Conservation (phyloP, 139 green algal species). For the Limnomonas spitsbergensis region DNA sequence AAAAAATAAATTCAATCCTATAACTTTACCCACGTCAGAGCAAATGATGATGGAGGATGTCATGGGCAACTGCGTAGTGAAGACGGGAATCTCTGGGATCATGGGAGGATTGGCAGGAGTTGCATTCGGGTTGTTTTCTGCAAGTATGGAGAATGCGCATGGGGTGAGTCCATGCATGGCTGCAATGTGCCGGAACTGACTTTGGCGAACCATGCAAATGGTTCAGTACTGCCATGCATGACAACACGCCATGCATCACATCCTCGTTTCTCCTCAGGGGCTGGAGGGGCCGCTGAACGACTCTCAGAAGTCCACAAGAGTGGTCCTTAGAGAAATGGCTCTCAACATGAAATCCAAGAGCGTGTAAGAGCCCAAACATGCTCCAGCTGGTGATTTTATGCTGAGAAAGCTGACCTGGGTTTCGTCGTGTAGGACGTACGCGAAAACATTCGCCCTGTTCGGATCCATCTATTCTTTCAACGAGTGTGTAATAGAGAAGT, state of each 20-base stretch:
- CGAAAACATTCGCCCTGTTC: slow-evolving; percentile 89
- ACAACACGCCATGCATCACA: not conserved
- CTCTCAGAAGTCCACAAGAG: slow-evolving; percentile 33
- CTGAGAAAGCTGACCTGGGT: not conserved
- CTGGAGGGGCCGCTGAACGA: not conserved
- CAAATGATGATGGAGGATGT: slow-evolving; percentile 61
- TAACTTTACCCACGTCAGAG: slow-evolving; percentile 1
- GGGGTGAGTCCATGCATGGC: slow-evolving; percentile 13
- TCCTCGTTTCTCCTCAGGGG: not conserved
- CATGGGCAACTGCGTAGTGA: slow-evolving; percentile 91
- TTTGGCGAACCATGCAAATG: slow-evolving; percentile 59
- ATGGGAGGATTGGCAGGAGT: slow-evolving; percentile 74
- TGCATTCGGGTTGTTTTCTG: slow-evolving; percentile 84
- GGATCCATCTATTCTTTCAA: slow-evolving; percentile 85
- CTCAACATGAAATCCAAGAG: slow-evolving; percentile 52
- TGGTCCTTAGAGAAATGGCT: slow-evolving; percentile 50
- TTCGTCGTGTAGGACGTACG: slow-evolving; percentile 64
- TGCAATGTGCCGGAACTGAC: slow-evolving; percentile 56
- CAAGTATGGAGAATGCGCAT: slow-evolving; percentile 66
- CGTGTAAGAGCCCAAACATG: slow-evolving; percentile 36
- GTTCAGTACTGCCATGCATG: not conserved
- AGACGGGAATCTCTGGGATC: slow-evolving; percentile 68
- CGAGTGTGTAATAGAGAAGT: slow-evolving; percentile 94
- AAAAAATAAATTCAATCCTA: slow-evolving; percentile 12
- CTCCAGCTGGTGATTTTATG: too few species aligned